phyloP scores from a whole-genome alignment of 331 rosid genomes.

The Malus hybrid region DNA sequence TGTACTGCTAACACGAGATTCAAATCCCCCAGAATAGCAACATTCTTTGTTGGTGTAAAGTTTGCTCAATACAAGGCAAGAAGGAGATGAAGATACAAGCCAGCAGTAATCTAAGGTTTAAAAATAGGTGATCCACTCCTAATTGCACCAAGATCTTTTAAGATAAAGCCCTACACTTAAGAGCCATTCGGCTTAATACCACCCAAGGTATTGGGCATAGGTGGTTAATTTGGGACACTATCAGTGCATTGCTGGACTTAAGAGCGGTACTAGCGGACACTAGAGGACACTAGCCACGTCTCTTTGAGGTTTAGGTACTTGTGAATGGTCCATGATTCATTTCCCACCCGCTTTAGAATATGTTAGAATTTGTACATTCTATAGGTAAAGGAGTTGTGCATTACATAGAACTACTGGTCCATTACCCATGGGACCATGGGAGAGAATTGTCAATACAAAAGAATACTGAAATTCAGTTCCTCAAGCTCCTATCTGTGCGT shows the following conservation, averaged over 20 bases:
- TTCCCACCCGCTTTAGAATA: not conserved
- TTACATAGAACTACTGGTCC: not conserved
- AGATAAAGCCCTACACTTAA: not conserved
- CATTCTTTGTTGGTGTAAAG: not conserved
- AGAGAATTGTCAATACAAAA: not conserved
- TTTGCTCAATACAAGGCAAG: not conserved
- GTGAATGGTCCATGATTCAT: not conserved
- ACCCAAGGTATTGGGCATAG: not conserved
- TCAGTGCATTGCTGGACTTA: not conserved
- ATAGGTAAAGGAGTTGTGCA: not conserved
- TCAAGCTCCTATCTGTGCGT: not conserved
- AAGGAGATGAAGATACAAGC: not conserved
- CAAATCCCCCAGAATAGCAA: constrained; percentile 19
- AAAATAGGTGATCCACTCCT: not conserved
- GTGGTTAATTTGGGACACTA: not conserved
- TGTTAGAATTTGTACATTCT: not conserved
- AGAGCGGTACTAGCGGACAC: not conserved
- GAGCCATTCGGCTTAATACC: not conserved
- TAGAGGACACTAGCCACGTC: not conserved
- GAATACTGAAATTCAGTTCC: too few relatives aligned
- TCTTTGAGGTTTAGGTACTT: not conserved
- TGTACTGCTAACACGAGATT: constrained; percentile 17
- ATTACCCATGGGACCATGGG: constrained; percentile 1
- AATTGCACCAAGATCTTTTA: not conserved
- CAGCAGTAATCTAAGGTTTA: not conserved